Evolutionary conservation across 495 filamentous ascomycete species (phyloP), one percentile per base, ranked within the genome.

Genomic region (Echria macrotheca): DNA sequence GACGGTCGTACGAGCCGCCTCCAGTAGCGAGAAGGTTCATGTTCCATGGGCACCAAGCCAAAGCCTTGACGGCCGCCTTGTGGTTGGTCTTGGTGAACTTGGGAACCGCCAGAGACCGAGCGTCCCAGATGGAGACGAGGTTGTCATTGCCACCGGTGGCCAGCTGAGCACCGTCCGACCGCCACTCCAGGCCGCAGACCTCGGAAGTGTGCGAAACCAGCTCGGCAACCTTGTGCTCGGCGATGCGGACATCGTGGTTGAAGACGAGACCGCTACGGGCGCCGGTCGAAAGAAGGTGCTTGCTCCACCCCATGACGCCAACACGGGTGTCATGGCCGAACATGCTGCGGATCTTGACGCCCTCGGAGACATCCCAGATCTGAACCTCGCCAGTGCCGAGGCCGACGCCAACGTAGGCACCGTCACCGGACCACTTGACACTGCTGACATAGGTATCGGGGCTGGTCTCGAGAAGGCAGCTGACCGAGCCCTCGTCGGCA

Each of bases 31-130:
- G 85, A 11, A 97, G 77, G 77, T 96, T 97, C 58, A 85, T 76
- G 73, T 96, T 94, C 93, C 93, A 99, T 23, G 93, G 94, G 76
- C 93, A 99, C 93, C 93, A 99, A 49, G 89, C 87, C 28, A 99
- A 79, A 31, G 94, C 93, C 78, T 97, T 99, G 67, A 99, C 90
- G 24, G 93, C 93, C 35, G 93, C 93, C 61, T 89, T 91, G 74
- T 99, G 93, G 79, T 96, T 97, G 47, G 91, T 95, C 84, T 99
- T 99, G 61, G 88, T 89, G 77, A 95, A 96, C 69, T 99, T 97
- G 63, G 93, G 93, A 3, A 91, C 89, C 22, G 78, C 80, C 46
- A 97, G 76, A 1, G 89, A 91, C 11, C 94, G 87, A 35, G 94
- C 91, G 68, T 98, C 93, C 93, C 93, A 99, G 71, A 99, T 97